phyloP scores from a whole-genome alignment of 208 protist genomes.

The Crithidia brevicula region DNA sequence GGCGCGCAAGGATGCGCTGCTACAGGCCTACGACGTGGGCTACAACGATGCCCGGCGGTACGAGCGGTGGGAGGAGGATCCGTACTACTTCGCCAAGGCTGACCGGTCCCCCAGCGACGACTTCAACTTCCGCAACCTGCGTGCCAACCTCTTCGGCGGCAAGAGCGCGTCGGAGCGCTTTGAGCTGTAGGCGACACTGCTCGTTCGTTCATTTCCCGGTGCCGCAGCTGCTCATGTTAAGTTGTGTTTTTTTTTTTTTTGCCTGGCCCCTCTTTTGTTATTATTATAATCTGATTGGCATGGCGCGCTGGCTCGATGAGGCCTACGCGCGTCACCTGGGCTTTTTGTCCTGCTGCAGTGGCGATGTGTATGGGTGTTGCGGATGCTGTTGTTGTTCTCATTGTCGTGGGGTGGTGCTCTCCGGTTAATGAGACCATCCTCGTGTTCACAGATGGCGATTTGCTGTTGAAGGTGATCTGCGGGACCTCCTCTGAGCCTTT shows the following conservation, averaged over 20 bases:
- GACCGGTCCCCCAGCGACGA: slow-evolving; percentile 83
- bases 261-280: too few species aligned
- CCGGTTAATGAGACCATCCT: too few species aligned
- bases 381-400: too few species aligned
- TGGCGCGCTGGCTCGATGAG: too few species aligned
- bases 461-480: too few species aligned
- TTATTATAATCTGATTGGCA: too few species aligned
- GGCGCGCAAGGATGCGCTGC: slow-evolving; percentile 55
- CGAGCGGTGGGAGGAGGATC: slow-evolving; percentile 91
- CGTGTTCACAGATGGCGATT: too few species aligned
- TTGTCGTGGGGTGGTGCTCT: too few species aligned
- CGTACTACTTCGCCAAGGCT: slow-evolving; percentile 88
- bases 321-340: too few species aligned
- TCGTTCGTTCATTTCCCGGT: not conserved
- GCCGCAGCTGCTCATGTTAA: not conserved
- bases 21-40: slow-evolving; percentile 85
- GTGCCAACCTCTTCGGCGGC: slow-evolving; percentile 79
- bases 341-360: too few species aligned
- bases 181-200: slow-evolving; percentile 59
- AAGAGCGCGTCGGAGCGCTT: slow-evolving; percentile 68
- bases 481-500: too few species aligned
- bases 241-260: not conserved
- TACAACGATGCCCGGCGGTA: slow-evolving; percentile 89
- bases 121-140: slow-evolving; percentile 82
- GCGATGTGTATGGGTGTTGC: too few species aligned